Evolutionary conservation across 768 basidiomycete species (phyloP).

Genomic region (Mycena sanguinolenta): DNA sequence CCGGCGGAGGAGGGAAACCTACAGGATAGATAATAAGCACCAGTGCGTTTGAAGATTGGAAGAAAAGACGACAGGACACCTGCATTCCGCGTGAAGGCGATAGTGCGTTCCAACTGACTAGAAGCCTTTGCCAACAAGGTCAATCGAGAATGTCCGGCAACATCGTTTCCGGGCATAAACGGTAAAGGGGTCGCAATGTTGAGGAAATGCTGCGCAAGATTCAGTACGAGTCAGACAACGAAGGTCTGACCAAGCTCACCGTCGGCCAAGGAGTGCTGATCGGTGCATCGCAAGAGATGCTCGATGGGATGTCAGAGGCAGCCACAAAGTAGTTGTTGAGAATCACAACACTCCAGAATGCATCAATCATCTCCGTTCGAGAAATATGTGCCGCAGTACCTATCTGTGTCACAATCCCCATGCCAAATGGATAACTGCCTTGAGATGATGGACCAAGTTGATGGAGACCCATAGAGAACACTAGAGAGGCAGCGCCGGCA

Average conservation of each 20-base stretch:
- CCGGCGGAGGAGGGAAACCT: not conserved
- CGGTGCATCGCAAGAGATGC: constrained; percentile 10
- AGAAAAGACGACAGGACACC: not conserved
- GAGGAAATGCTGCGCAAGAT: not conserved
- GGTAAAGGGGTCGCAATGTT: not conserved
- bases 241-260: not conserved
- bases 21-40: not conserved
- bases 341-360: constrained; percentile 31
- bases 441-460: not conserved
- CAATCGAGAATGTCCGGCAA: not conserved
- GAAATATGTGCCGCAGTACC: not conserved
- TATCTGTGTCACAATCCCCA: too few species aligned
- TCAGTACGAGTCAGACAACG: not conserved
- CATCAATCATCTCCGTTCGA: constrained; percentile 6
- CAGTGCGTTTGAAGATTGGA: not conserved
- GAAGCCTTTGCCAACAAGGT: constrained; percentile 20
- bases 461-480: constrained; percentile 22
- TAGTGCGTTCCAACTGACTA: constrained; percentile 13
- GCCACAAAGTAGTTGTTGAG: constrained; percentile 32
- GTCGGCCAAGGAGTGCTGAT: constrained; percentile 26
- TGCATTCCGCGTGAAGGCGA: not conserved
- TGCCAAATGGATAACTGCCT: not conserved
- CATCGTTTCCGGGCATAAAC: not conserved
- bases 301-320: constrained; percentile 14
- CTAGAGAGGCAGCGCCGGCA: constrained; percentile 27